Conservation (phyloP, 2,329 filamentous ascomycete genomes). For the Coleophoma cylindrospora region DNA sequence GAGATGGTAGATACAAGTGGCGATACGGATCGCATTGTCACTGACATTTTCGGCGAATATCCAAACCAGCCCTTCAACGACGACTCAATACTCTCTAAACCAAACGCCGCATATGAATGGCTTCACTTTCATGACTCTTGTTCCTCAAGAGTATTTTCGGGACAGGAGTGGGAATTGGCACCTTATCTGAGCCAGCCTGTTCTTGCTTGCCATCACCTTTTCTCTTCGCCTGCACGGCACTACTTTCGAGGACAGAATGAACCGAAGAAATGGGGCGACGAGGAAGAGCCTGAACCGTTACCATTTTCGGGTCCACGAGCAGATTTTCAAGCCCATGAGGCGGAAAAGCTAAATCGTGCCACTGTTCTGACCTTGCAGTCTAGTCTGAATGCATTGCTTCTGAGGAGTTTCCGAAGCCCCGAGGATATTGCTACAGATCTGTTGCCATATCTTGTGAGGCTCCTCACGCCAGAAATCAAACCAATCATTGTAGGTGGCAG, state of each 20-base stretch:
- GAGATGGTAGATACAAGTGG: conserved; percentile 78
- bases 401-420: conserved; percentile 72
- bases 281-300: conserved; percentile 41
- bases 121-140: conserved; percentile 87
- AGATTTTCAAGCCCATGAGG: conserved; percentile 76
- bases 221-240: conserved; percentile 61
- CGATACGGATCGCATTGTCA: conserved; percentile 72
- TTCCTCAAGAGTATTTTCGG: conserved; percentile 71
- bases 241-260: conserved; percentile 38
- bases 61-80: conserved; percentile 88
- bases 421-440: conserved; percentile 78
- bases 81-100: conserved; percentile 85
- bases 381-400: conserved; percentile 65
- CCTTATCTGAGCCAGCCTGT: conserved; percentile 84
- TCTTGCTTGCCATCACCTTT: conserved; percentile 86
- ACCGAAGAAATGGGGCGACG: conserved; percentile 37
- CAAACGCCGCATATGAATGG: conserved; percentile 80
- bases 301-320: conserved; percentile 82
- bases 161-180: conserved; percentile 87
- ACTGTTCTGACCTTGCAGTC: conserved; percentile 71
- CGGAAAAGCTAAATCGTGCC: conserved; percentile 71
- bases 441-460: conserved; percentile 75
- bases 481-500: conserved; percentile 78
- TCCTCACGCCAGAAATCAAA: conserved; percentile 85
- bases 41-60: conserved; percentile 82